A percentile compares a stretch with the other conserved stretches of the same genome.
Conservation (phyloP, 2,329 filamentous ascomycete species). For the Colletotrichum tanaceti region DNA sequence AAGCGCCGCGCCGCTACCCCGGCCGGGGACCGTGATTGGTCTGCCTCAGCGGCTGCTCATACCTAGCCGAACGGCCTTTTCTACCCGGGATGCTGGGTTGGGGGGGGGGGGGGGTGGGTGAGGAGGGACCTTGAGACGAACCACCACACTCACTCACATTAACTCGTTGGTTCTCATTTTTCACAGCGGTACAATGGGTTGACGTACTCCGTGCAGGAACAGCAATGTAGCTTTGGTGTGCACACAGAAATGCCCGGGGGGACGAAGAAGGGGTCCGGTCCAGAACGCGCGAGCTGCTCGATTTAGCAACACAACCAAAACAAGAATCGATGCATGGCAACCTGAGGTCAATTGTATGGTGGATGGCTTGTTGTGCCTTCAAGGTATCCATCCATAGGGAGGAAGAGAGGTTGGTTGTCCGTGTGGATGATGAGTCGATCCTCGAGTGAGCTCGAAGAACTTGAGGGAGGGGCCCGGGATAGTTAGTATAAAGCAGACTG, state of each 20-base stretch:
- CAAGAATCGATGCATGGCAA: slow-evolving; percentile 22
- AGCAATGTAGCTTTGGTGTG: background rate
- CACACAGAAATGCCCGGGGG: background rate
- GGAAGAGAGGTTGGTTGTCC: background rate
- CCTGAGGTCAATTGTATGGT: background rate
- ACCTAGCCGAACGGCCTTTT: slow-evolving; percentile 21
- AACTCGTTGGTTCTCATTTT: background rate
- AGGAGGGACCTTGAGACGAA: slow-evolving; percentile 3
- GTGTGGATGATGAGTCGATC: background rate
- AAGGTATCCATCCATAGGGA: background rate
- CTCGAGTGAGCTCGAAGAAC: background rate
- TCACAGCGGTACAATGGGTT: slow-evolving; percentile 5
- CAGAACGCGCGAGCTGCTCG: slow-evolving; percentile 28
- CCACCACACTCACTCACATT: background rate
- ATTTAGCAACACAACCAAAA: slow-evolving; percentile 39
- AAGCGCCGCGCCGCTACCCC: slow-evolving; percentile 34
- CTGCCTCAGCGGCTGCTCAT: slow-evolving; percentile 37
- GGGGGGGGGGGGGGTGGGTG: background rate
- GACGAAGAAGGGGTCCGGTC: background rate
- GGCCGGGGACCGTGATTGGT: slow-evolving; percentile 30
- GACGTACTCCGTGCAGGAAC: slow-evolving; percentile 8
- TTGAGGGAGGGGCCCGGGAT: too few relatives aligned
- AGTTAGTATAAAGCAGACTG: slow-evolving; percentile 34
- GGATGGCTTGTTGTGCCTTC: background rate
- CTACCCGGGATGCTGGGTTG: background rate